Percentiles rank a stretch among this genome's conserved stretches.
Evolutionary conservation across 768 basidiomycete species (phyloP).

Genomic region (Auriscalpium vulgare): DNA sequence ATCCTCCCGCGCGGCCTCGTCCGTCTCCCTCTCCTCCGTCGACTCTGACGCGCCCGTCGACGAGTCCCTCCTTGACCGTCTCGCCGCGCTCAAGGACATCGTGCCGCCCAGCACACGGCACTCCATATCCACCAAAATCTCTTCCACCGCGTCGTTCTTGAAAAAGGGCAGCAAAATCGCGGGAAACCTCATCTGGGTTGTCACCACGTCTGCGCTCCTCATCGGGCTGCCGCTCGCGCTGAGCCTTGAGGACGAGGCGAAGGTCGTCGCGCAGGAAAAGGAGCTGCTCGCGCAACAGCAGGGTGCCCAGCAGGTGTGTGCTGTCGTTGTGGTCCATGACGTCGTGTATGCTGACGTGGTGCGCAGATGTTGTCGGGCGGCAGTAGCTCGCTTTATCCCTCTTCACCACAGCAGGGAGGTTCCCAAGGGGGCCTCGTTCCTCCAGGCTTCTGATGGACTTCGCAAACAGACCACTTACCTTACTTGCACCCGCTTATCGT

Average conservation of each 20-base stretch:
- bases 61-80: slow-evolving; percentile 82
- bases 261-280: slow-evolving; percentile 88
- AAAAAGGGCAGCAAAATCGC: slow-evolving; percentile 63
- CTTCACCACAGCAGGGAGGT: slow-evolving; percentile 9
- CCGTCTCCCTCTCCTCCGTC: slow-evolving; percentile 73
- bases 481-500: neutral
- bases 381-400: slow-evolving; percentile 8
- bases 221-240: slow-evolving; percentile 91
- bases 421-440: slow-evolving; percentile 13
- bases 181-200: slow-evolving; percentile 89
- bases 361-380: slow-evolving; percentile 12
- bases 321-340: too few species aligned
- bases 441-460: slow-evolving; percentile 11
- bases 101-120: slow-evolving; percentile 87
- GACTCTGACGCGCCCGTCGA: slow-evolving; percentile 63
- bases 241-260: slow-evolving; percentile 92
- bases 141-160: slow-evolving; percentile 53
- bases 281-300: slow-evolving; percentile 91
- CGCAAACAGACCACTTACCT: neutral
- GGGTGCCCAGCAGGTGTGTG: slow-evolving; percentile 74
- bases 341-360: neutral
- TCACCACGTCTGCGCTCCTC: slow-evolving; percentile 89
- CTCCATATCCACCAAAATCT: slow-evolving; percentile 52
- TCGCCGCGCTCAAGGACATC: slow-evolving; percentile 92
- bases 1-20: slow-evolving; percentile 63